Base-by-base conservation (phyloP, 139 green algal species). In the Spirogloea muscicola region DNA sequence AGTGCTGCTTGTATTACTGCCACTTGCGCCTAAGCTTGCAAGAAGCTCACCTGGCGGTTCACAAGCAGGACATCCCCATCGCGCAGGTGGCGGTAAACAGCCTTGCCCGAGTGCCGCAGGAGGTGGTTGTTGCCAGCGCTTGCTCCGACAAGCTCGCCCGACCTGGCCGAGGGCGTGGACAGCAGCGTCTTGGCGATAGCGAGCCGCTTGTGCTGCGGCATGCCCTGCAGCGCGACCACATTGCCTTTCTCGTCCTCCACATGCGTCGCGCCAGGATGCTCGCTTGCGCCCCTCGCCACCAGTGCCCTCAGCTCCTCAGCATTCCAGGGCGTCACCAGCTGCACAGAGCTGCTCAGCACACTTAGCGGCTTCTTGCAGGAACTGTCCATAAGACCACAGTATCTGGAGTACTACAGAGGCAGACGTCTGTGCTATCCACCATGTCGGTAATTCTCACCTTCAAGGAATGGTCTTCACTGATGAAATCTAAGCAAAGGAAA, bases 21-120 rank as follows among this genome's bases (percentile, higher is more conserved):
- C n/a, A 55, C 46, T 31, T 55, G 21, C 46, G 46, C 21, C 21
- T n/a, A 55, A 55, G 21, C 46, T 55, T 21, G 21, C 46, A 21
- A 21, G 21, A 55, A 27, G 10, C 34, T 34, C 44, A 79, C 72
- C 86, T 99, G 94, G 51, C 94, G 86, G 83, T 99, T 99, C 55
- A 95, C 96, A 34, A 99, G 87, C 88, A 99, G 89, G 3, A 96
- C 59, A 73, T 99, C 94, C 29, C 94, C 93, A 61, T 98, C 91
- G 38, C 77, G 58, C 68, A 98, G 73, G 60, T 96, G 91, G 9
- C 94, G 83, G 85, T 96, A 96, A 51, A 98, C 90, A 52, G 61
- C 48, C 76, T 83, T 87, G 18, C 51, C 43, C 10, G 43, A 10
- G 43, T 10, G 13, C 43, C 43, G 16, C 10, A 51, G 10, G 43